Base-by-base conservation (phyloP, 176 grass and related monocot species). In the Luzula sylvatica region DNA sequence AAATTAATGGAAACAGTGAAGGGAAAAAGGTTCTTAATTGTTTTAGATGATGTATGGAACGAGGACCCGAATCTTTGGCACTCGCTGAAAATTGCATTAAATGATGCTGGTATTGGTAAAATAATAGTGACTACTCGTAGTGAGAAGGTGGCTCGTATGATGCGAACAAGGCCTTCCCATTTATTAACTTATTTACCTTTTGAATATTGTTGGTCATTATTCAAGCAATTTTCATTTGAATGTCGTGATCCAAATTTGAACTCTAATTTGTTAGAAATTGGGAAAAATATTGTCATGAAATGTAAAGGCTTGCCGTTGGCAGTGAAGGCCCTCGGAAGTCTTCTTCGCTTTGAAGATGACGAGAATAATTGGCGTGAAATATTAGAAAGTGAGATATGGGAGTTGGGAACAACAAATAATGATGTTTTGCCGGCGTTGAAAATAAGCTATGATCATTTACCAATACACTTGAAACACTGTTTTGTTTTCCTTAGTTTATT, bases 31-130 rank as follows among this genome's bases (percentile, higher is more conserved):
- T 71, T 66, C 30, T 51, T 78, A 2, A 57, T 78, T 20, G 41
- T 78, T 15, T 39, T 72, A 24, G 75, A 78, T 52, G 75, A 78
- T 26, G 29, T 72, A 16, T 78, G 75, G 75, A 72, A 65, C 14
- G 75, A 72, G 20, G 26, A 64, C 2, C 27, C 38, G 21, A 42
- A 15, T 28, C 26, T 58, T 1, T 78, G 75, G 75, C 56, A 78
- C 7, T 19, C 15, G 7, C 18, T 78, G 21, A 28, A 17, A 45
- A 24, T 26, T 6, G 20, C 30, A 0, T 15, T 71, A 19, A 32
- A 40, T 23, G 11, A 13, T 4, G 58, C 48, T 14, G 3, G 43
- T 43, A 29, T 17, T 15, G 42, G 59, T 11, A 58, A 13, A 72
- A 46, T 78, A 40, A 14, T 78, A 32, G 59, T 72, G 20, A 78